Evolutionary conservation across 257 asterid species (phyloP).

Genomic region (Capsicum pubescens): DNA sequence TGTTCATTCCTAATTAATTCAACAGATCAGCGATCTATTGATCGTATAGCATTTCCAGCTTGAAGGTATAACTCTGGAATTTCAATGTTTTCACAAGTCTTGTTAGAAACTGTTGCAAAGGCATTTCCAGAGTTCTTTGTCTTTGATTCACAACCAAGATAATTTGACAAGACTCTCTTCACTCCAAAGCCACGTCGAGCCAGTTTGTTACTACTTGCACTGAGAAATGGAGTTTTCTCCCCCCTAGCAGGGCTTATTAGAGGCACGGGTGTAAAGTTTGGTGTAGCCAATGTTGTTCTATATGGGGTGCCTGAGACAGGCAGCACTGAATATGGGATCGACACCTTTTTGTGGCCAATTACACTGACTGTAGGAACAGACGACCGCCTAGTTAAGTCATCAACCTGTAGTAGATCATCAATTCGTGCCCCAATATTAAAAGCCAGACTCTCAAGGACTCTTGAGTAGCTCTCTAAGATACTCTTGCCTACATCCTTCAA

Average conservation of each 20-base stretch:
- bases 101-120: conserved; percentile 45
- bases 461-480: conserved; percentile 92
- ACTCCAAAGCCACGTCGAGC: conserved; percentile 80
- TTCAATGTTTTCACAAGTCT: conserved; percentile 34
- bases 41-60: conserved; percentile 32
- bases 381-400: conserved; percentile 63
- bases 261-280: conserved; percentile 63
- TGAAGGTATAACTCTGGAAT: conserved; percentile 32
- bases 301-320: conserved; percentile 71
- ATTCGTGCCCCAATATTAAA: conserved; percentile 79
- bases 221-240: conserved; percentile 60
- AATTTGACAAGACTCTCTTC: conserved; percentile 68
- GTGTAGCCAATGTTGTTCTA: conserved; percentile 60
- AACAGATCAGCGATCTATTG: conserved; percentile 27
- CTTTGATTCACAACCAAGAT: conserved; percentile 68
- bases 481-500: conserved; percentile 90
- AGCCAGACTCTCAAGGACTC: conserved; percentile 93
- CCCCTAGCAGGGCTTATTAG: conserved; percentile 63
- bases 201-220: conserved; percentile 48
- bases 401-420: conserved; percentile 85
- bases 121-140: conserved; percentile 48
- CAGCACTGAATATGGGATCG: conserved; percentile 52
- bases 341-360: conserved; percentile 56
- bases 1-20: conserved; percentile 21
- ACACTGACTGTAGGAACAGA: conserved; percentile 44